These are phyloP conservation scores for Xylaria acuta DNA, from an alignment of 495 filamentous ascomycete genomes.

Conservation along the genomic window DNA sequence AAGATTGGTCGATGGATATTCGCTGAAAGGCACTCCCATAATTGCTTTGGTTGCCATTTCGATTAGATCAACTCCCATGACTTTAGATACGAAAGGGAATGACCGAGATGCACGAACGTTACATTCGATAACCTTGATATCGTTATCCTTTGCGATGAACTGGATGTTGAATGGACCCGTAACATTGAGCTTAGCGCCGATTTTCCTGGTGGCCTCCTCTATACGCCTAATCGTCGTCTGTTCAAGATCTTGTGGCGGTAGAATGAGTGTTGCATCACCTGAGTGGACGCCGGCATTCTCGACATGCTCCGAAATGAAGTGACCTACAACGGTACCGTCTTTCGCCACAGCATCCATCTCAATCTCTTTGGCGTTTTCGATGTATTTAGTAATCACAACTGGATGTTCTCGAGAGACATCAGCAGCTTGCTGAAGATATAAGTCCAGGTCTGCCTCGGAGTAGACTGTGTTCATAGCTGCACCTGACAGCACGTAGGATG, in stretches of 20 bases:
- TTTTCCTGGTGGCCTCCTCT: slow-evolving; percentile 93
- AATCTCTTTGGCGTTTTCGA: slow-evolving; percentile 95
- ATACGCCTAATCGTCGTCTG: slow-evolving; percentile 87
- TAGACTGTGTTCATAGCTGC: slow-evolving; percentile 98
- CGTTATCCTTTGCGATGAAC: slow-evolving; percentile 99
- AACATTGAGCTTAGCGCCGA: slow-evolving; percentile 91
- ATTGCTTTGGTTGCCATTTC: slow-evolving; percentile 99
- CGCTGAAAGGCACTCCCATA: slow-evolving; percentile 78
- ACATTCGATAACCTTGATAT: slow-evolving; percentile 99
- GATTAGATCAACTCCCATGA: slow-evolving; percentile 97
- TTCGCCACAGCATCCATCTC: slow-evolving; percentile 95
- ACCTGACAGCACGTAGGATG: slow-evolving; percentile 94
- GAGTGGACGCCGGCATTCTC: slow-evolving; percentile 98
- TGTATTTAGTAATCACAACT: slow-evolving; percentile 98
- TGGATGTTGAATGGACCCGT: slow-evolving; percentile 99
- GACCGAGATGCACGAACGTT: slow-evolving; percentile 96
- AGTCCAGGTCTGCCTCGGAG: slow-evolving; percentile 82
- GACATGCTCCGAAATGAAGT: slow-evolving; percentile 95
- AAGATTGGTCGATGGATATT: slow-evolving; percentile 78
- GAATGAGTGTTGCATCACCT: slow-evolving; percentile 90
- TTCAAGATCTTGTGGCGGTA: slow-evolving; percentile 93
- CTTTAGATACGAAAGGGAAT: slow-evolving; percentile 98
- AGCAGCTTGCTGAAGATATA: slow-evolving; percentile 85
- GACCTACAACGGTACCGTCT: slow-evolving; percentile 83
- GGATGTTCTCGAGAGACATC: slow-evolving; percentile 95